A percentile compares a stretch with the other conserved stretches of the same genome.
These are phyloP conservation scores for Ceratopteris richardii DNA, from an alignment of 75 land plant genomes.

Conservation along the genomic window DNA sequence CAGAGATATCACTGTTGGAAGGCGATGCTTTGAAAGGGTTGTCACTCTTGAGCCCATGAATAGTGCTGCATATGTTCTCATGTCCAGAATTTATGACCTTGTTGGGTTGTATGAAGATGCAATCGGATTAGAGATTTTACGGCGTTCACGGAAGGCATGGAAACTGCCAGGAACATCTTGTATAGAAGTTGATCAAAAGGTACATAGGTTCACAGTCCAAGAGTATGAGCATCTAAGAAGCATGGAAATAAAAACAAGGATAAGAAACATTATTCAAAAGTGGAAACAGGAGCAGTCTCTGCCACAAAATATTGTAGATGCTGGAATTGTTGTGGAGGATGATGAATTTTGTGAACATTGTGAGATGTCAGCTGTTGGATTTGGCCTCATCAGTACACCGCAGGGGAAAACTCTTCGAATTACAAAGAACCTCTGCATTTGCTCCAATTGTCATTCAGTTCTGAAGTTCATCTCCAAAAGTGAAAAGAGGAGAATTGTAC, in stretches of 20 bases:
- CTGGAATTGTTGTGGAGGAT: slow-evolving; percentile 7
- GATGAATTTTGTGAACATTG: slow-evolving; percentile 17
- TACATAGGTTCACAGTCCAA: slow-evolving; percentile 6
- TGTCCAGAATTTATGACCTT: slow-evolving; percentile 22
- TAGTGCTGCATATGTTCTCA: slow-evolving; percentile 4
- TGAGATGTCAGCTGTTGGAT: slow-evolving; percentile 31
- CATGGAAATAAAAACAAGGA: background rate
- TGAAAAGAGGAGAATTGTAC: slow-evolving; percentile 17
- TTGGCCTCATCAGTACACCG: slow-evolving; percentile 17
- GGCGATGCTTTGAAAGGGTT: background rate
- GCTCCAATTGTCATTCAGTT: slow-evolving; percentile 23
- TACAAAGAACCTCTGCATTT: slow-evolving; percentile 16
- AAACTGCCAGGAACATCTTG: slow-evolving; percentile 10
- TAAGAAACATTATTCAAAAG: background rate
- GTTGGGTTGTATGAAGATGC: slow-evolving; percentile 18
- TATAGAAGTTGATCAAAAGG: slow-evolving; percentile 15
- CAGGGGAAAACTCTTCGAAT: slow-evolving; percentile 8
- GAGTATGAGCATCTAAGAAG: slow-evolving; percentile 6
- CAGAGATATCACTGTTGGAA: slow-evolving; percentile 1
- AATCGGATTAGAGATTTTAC: slow-evolving; percentile 2
- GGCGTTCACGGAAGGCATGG: slow-evolving; percentile 5
- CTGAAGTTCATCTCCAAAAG: slow-evolving; percentile 17
- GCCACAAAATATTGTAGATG: background rate
- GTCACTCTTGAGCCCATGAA: background rate
- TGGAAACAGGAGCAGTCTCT: slow-evolving; percentile 2